Base-by-base conservation (phyloP, 331 rosid species). In the Dryas integrifolia region DNA sequence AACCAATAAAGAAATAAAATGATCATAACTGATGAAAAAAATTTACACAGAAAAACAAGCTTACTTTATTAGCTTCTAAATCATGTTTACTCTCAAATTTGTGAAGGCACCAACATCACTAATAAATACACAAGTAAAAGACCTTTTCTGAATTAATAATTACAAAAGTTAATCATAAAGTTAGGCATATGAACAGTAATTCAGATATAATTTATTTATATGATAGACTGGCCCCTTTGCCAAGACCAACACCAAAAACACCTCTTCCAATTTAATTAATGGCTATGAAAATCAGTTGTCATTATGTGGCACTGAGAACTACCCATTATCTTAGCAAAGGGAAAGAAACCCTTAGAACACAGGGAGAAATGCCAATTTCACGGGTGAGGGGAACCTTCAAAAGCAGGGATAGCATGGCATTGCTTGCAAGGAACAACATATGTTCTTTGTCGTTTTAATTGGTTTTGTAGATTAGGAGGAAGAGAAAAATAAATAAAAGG, bases 1-100 rank as follows among this genome's bases (percentile, higher is more conserved):
- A 10, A 16, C 5, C 3, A 43, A 30, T 15, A 39, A 61, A 15
- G 56, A 75, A 80, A 46, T 50, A 72, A 24, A 69, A 53, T 73
- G 47, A 62, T 72, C 70, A 18, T 38, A 16, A 61, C 9, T 60
- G 35, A 75, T 48, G 46, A 56, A 15, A 50, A 43, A 58, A 5
- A 62, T 14, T 0, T 16, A n/a, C 24, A 72, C 39, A 7, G 18
- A 67, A 43, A 65, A 49, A 9, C 7, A 62, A 76, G 39, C 58
- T 15, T 8, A 16, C 18, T 12, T 2, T 26, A 40, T 39, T 74
- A 67, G 60, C 50, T 63, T 50, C 39, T 52, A 35, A 11, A 47
- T 47, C 35, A 41, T 46, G 58, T 11, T 67, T 8, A 48, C 16
- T 9, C 6, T 43, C n/a, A 6, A 11, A 38, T 50, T 49, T 43